Conservation (phyloP, 148 eudicot genomes). For the Chenopodium suecicum region DNA sequence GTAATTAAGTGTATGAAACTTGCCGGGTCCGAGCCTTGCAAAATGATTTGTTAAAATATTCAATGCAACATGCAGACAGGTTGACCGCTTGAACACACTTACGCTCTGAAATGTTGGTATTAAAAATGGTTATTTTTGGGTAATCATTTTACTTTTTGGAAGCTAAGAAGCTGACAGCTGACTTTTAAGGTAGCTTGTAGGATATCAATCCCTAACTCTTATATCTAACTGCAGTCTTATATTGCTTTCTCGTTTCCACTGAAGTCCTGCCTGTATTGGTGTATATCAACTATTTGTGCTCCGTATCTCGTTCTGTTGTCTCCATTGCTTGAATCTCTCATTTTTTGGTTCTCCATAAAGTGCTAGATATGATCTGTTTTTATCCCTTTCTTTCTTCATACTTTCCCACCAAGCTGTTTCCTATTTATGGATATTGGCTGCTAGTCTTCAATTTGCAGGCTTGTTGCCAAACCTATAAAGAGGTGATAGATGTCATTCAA, state of each 20-base stretch:
- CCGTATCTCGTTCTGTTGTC: not conserved
- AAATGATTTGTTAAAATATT: not conserved
- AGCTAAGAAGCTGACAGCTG: not conserved
- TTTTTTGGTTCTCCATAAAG: too few species aligned
- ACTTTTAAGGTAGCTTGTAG: not conserved
- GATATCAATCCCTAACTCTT: not conserved
- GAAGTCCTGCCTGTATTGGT: not conserved
- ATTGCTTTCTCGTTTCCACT: not conserved
- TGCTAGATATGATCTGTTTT: too few species aligned
- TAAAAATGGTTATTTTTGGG: not conserved
- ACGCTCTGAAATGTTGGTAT: not conserved
- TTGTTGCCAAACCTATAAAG: not conserved
- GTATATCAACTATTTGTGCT: not conserved
- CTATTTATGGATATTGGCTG: not conserved
- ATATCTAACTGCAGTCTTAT: not conserved
- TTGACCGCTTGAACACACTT: not conserved
- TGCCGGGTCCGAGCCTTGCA: not conserved
- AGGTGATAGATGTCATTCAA: not conserved
- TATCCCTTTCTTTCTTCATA: not conserved
- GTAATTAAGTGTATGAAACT: too few species aligned
- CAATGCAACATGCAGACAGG: not conserved
- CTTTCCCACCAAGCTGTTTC: not conserved
- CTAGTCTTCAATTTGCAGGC: not conserved
- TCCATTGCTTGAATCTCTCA: not conserved
- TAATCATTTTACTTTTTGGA: not conserved